These are phyloP conservation scores for Cucurbita maxima DNA, from an alignment of 306 rosid species.

Conservation along the genomic window DNA sequence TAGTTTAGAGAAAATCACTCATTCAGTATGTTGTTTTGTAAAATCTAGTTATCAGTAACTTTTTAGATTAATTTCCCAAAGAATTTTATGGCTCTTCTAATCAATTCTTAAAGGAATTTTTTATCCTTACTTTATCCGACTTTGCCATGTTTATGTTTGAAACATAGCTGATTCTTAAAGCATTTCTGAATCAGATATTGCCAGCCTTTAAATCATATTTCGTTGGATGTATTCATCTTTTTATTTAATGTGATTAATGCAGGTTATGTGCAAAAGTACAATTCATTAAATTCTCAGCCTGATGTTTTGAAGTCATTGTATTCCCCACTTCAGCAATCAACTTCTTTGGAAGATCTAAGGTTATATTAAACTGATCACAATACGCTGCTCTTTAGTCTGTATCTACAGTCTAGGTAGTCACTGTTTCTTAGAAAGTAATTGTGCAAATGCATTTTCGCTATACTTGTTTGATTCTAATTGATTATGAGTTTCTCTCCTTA, in stretches of 20 bases:
- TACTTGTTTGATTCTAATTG: background rate
- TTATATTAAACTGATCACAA: conserved; percentile 3
- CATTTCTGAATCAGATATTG: background rate
- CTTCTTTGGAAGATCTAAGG: conserved; percentile 98
- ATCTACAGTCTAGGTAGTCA: background rate
- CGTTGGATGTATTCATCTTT: background rate
- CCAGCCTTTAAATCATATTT: background rate
- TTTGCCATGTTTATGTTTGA: background rate
- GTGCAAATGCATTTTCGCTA: background rate
- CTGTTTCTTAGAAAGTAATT: background rate
- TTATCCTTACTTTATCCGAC: background rate
- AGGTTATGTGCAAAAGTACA: conserved; percentile 87
- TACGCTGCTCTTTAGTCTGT: background rate
- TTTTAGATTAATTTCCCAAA: background rate
- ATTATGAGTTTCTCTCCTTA: background rate
- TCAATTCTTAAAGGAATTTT: background rate
- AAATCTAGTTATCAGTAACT: background rate
- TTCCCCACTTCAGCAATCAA: conserved; percentile 93
- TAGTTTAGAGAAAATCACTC: background rate
- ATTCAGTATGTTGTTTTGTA: background rate
- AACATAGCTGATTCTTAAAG: background rate
- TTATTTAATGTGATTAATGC: conserved; percentile 10
- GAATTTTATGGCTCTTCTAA: background rate
- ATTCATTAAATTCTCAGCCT: conserved; percentile 89
- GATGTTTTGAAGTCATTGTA: conserved; percentile 89